Evolutionary conservation across 2,329 filamentous ascomycete genomes (phyloP).

Genomic region (Tetracladium maxilliforme): DNA sequence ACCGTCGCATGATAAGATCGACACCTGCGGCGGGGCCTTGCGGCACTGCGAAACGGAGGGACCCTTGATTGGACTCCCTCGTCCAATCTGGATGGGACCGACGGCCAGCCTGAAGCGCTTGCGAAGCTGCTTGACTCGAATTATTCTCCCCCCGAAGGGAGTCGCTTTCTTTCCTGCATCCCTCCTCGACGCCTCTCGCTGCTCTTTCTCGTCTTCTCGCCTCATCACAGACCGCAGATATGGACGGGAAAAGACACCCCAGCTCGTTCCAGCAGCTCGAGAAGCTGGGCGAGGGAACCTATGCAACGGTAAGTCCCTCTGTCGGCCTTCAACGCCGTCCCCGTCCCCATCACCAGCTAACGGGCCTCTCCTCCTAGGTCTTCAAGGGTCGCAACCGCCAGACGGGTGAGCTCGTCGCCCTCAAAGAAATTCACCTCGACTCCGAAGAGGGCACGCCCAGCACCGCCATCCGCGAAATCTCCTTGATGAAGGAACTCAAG

Average conservation of each 20-base stretch:
- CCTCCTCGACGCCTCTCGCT: slow-evolving; percentile 14
- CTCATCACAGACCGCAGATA: slow-evolving; percentile 23
- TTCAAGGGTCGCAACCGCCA: slow-evolving; percentile 98
- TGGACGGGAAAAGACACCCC: slow-evolving; percentile 87
- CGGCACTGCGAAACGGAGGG: too few species aligned
- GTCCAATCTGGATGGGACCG: neutral
- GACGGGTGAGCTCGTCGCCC: slow-evolving; percentile 87
- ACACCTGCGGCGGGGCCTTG: too few species aligned
- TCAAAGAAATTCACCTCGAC: slow-evolving; percentile 98
- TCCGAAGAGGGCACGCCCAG: slow-evolving; percentile 96
- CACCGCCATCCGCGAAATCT: slow-evolving; percentile 96
- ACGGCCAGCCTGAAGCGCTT: neutral
- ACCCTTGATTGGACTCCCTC: too few species aligned
- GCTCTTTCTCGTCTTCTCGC: slow-evolving; percentile 6
- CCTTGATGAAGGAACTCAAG: slow-evolving; percentile 97
- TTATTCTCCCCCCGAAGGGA: slow-evolving; percentile 8
- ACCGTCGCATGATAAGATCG: too few species aligned
- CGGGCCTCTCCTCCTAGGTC: slow-evolving; percentile 41
- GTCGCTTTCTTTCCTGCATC: too few species aligned
- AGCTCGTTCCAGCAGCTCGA: slow-evolving; percentile 99
- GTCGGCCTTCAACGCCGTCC: slow-evolving; percentile 2
- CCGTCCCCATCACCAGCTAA: neutral
- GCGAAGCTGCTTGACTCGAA: slow-evolving; percentile 5
- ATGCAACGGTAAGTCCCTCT: slow-evolving; percentile 68
- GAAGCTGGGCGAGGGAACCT: slow-evolving; percentile 96